Conservation (phyloP, 176 grass and related monocot species). For the Hyparrhenia diplandra region DNA sequence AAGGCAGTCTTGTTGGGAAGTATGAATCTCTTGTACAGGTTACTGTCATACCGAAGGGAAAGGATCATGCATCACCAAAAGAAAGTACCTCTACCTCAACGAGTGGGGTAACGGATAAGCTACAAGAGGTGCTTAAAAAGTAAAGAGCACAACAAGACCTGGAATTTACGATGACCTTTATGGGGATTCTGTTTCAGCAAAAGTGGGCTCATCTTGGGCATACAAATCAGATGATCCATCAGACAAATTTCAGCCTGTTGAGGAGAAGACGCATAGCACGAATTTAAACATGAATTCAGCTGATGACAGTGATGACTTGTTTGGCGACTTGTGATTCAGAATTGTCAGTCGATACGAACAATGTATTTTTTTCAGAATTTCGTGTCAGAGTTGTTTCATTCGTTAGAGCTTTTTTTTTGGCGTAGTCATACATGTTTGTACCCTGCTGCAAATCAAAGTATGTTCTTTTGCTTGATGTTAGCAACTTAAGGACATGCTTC, state of each 20-base stretch:
- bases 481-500: constrained; percentile 33
- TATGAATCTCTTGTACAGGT: constrained; percentile 94
- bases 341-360: constrained; percentile 1
- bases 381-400: constrained; percentile 5
- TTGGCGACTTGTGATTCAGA: too few relatives aligned
- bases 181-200: constrained; percentile 50
- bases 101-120: constrained; percentile 71
- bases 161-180: constrained; percentile 85
- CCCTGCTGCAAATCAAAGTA: constrained; percentile 30
- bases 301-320: constrained; percentile 86
- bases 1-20: constrained; percentile 95
- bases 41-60: constrained; percentile 91
- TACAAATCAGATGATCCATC: constrained; percentile 54
- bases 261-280: constrained; percentile 9
- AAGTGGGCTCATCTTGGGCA: constrained; percentile 78
- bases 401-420: background rate
- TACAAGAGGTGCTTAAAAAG: constrained; percentile 73
- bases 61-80: constrained; percentile 54
- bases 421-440: constrained; percentile 30
- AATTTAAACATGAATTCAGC: constrained; percentile 6
- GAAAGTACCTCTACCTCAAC: constrained; percentile 39
- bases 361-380: constrained; percentile 1
- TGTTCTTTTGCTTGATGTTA: constrained; percentile 32
- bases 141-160: constrained; percentile 52
- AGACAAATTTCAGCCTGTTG: constrained; percentile 40